Percentiles rank a stretch among this genome's conserved stretches.
These are phyloP conservation scores for Murraya koenigii DNA, from an alignment of 345 rosid genomes.

Conservation along the genomic window DNA sequence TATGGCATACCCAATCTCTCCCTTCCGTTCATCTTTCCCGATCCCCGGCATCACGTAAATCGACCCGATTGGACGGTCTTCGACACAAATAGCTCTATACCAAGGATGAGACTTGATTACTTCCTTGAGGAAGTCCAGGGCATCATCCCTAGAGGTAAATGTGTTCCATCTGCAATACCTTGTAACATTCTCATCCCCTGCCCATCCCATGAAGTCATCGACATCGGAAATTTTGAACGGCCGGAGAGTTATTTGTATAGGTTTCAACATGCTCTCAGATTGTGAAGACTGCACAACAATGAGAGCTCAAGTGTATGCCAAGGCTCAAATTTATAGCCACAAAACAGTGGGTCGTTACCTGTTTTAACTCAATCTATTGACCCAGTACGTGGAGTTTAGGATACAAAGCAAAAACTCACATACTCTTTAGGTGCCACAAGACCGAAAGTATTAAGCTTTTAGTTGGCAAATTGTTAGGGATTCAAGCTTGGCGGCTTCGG, in stretches of 20 bases:
- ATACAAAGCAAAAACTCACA: too few species aligned
- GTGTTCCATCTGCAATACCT: conserved; percentile 20
- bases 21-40: conserved; percentile 16
- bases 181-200: conserved; percentile 20
- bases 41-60: conserved; percentile 17
- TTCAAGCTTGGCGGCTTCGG: not conserved
- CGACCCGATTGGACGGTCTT: conserved; percentile 9
- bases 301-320: not conserved
- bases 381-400: too few species aligned
- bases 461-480: not conserved
- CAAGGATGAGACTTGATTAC: conserved; percentile 14
- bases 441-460: not conserved
- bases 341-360: not conserved
- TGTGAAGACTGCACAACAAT: not conserved
- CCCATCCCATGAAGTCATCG: conserved; percentile 23
- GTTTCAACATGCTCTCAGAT: not conserved
- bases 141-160: conserved; percentile 9
- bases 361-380: not conserved
- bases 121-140: conserved; percentile 12
- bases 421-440: not conserved
- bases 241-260: conserved; percentile 13
- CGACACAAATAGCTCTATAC: conserved; percentile 20
- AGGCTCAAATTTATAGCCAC: not conserved
- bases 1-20: conserved; percentile 25
- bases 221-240: conserved; percentile 13